phyloP scores from a whole-genome alignment of 2,329 filamentous ascomycete species.

The Rhynchosporium secalis region DNA sequence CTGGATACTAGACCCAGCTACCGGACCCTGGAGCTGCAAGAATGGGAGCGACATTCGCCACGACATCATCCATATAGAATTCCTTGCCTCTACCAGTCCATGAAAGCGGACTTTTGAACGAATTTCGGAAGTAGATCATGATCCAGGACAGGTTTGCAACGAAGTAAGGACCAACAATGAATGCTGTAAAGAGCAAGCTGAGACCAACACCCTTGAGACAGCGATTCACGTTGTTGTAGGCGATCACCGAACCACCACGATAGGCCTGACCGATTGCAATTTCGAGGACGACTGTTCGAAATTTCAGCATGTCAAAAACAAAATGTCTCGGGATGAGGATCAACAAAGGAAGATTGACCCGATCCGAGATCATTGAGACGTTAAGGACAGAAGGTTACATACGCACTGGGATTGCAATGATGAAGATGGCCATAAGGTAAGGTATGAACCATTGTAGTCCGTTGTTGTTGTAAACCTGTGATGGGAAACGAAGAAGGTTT shows the following conservation, averaged over 20 bases:
- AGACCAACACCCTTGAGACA: slow-evolving; percentile 9
- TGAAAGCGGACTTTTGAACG: slow-evolving; percentile 7
- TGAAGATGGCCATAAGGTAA: slow-evolving; percentile 8
- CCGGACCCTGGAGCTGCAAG: background rate
- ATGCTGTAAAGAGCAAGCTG: slow-evolving; percentile 10
- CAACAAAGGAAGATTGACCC: no score
- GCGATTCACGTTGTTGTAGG: slow-evolving; percentile 12
- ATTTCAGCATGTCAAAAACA: no score
- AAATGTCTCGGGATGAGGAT: no score
- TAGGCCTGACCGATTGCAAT: slow-evolving; percentile 12
- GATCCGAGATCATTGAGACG: no score
- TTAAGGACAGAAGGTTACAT: no score
- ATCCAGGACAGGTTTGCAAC: slow-evolving; percentile 5
- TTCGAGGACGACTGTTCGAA: slow-evolving; percentile 1
- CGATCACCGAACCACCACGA: slow-evolving; percentile 5
- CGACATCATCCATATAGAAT: slow-evolving; percentile 10
- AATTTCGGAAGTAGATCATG: slow-evolving; percentile 13
- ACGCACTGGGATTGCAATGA: slow-evolving; percentile 9
- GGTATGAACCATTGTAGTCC: slow-evolving; percentile 12
- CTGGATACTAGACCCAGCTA: slow-evolving; percentile 4
- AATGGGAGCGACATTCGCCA: background rate
- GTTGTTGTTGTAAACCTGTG: slow-evolving; percentile 12
- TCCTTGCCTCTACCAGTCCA: slow-evolving; percentile 3
- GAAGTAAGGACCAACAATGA: slow-evolving; percentile 9
- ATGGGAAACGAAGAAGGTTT: slow-evolving; percentile 12